Evolutionary conservation across 768 basidiomycete genomes (phyloP).

Genomic region (Tricholoma terreum): DNA sequence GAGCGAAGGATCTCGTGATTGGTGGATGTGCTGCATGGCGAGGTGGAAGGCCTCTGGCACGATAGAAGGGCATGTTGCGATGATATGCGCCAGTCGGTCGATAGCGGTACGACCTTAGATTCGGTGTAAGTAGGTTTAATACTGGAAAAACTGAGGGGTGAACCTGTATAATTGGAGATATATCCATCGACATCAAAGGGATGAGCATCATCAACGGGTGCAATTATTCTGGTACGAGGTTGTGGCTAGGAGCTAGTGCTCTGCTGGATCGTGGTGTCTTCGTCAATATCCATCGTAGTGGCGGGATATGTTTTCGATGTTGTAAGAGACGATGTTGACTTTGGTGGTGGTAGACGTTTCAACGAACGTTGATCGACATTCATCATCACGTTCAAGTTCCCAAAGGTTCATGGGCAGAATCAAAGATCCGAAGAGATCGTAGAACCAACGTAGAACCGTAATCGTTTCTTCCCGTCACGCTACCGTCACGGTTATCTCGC

Average conservation of each 20-base stretch:
- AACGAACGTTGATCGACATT: too few relatives aligned
- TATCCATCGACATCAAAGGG: slow-evolving; percentile 87
- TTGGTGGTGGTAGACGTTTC: too few relatives aligned
- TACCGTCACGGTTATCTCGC: too few relatives aligned
- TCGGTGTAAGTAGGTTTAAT: background rate
- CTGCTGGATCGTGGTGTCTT: slow-evolving; percentile 27
- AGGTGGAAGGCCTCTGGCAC: slow-evolving; percentile 71
- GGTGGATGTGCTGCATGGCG: slow-evolving; percentile 59
- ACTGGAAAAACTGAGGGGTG: background rate
- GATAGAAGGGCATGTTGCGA: slow-evolving; percentile 59
- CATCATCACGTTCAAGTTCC: too few relatives aligned
- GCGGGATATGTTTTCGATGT: background rate
- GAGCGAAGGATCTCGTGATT: slow-evolving; percentile 65
- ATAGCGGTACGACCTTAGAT: slow-evolving; percentile 83
- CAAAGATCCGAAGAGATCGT: too few relatives aligned
- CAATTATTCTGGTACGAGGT: slow-evolving; percentile 28
- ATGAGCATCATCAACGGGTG: slow-evolving; percentile 70
- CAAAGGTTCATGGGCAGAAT: too few relatives aligned
- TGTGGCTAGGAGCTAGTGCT: too few relatives aligned
- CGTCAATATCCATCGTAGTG: slow-evolving; percentile 36
- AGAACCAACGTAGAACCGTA: too few relatives aligned
- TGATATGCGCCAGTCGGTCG: slow-evolving; percentile 71
- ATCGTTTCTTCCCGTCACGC: too few relatives aligned
- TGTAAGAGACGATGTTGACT: too few relatives aligned
- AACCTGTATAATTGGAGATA: slow-evolving; percentile 75